Evolutionary conservation across 164 flowering plant genomes (phyloP).

Genomic region (Berberis vulgaris): DNA sequence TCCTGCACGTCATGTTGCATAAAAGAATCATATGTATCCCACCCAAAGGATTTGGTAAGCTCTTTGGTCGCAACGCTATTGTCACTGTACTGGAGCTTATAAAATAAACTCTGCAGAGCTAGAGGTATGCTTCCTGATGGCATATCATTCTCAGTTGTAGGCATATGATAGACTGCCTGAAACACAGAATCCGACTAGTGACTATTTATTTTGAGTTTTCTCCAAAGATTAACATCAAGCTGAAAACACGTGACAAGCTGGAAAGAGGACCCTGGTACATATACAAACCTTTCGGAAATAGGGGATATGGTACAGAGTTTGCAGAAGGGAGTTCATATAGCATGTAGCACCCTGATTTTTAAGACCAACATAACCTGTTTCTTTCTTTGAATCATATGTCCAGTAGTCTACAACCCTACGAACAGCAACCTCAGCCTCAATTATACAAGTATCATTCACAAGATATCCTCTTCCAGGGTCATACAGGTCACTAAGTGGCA

Average conservation of each 20-base stretch:
- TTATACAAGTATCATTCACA: conserved; percentile 46
- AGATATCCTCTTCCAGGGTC: conserved; percentile 62
- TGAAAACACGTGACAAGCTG: background rate
- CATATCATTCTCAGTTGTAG: conserved; percentile 60
- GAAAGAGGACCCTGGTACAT: background rate
- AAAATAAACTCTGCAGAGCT: conserved; percentile 61
- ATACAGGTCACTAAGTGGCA: conserved; percentile 67
- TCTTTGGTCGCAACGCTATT: conserved; percentile 61
- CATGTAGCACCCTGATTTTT: conserved; percentile 77
- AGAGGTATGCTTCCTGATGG: conserved; percentile 63
- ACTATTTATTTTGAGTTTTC: background rate
- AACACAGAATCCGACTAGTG: conserved; percentile 1
- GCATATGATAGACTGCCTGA: conserved; percentile 73
- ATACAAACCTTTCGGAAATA: conserved; percentile 54
- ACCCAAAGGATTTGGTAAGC: conserved; percentile 65
- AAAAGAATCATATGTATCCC: conserved; percentile 56
- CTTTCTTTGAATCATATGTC: conserved; percentile 64
- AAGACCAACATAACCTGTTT: conserved; percentile 68
- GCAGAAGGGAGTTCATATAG: conserved; percentile 75
- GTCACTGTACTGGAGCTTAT: conserved; percentile 63
- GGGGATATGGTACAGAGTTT: conserved; percentile 58
- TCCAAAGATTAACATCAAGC: background rate
- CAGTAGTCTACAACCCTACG: conserved; percentile 49
- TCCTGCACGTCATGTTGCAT: conserved; percentile 63
- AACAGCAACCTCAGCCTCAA: conserved; percentile 69